Percentiles rank a stretch among this genome's conserved stretches.
Evolutionary conservation across 2,329 filamentous ascomycete species (phyloP).

Genomic region (Colletotrichum nymphaeae): DNA sequence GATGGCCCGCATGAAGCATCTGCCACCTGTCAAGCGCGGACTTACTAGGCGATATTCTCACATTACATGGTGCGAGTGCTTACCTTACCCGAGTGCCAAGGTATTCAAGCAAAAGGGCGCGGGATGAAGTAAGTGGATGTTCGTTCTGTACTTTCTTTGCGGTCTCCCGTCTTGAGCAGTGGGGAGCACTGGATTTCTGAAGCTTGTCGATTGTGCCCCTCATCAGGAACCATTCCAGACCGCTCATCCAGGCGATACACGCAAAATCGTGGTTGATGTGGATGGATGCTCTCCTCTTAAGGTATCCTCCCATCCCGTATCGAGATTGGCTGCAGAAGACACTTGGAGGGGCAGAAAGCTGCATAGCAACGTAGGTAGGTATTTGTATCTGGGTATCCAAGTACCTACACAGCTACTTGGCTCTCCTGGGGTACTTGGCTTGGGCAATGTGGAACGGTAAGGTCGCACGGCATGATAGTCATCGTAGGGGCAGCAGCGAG

Average conservation of each 20-base stretch:
- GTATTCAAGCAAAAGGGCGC: too few species aligned
- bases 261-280: slow-evolving; percentile 1
- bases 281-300: neutral
- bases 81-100: too few species aligned
- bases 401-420: neutral
- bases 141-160: too few species aligned
- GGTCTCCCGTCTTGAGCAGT: neutral
- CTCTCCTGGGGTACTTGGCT: neutral
- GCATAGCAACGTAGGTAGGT: too few species aligned
- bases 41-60: neutral
- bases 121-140: too few species aligned
- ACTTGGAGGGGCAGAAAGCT: slow-evolving; percentile 18
- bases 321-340: slow-evolving; percentile 15
- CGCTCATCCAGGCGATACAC: slow-evolving; percentile 14
- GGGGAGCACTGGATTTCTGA: neutral
- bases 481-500: neutral
- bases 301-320: neutral
- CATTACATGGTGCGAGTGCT: too few species aligned
- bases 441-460: neutral
- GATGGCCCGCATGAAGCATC: neutral
- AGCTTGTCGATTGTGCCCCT: neutral
- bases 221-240: slow-evolving; percentile 21
- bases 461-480: neutral
- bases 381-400: neutral
- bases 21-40: too few species aligned